phyloP scores from a whole-genome alignment of 192 early-diverging fungal species.

The Rhizophagus sp. region DNA sequence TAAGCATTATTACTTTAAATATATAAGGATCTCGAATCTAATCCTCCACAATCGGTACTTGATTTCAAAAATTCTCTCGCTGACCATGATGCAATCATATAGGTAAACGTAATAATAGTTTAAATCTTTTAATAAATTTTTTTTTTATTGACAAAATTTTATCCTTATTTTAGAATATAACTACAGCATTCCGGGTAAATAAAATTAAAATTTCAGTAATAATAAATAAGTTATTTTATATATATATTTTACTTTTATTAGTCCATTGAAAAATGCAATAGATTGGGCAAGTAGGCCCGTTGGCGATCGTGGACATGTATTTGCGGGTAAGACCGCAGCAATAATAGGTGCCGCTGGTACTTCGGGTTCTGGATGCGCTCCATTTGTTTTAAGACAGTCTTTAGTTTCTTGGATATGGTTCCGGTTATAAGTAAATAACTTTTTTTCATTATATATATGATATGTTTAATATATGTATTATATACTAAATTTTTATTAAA shows the following conservation, averaged over 20 bases:
- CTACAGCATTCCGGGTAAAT: slow-evolving; percentile 21
- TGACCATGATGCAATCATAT: slow-evolving; percentile 11
- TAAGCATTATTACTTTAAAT: background rate
- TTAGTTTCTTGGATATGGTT: background rate
- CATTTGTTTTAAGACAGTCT: background rate
- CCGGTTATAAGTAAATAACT: background rate
- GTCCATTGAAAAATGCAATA: slow-evolving; percentile 23
- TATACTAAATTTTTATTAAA: too few relatives aligned
- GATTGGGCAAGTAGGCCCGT: slow-evolving; percentile 16
- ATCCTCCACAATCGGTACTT: slow-evolving; percentile 16
- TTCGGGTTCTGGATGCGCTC: slow-evolving; percentile 11
- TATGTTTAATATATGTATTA: too few relatives aligned
- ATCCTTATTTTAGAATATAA: slow-evolving; percentile 2
- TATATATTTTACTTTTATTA: background rate
- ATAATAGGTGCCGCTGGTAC: background rate
- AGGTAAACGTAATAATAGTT: background rate
- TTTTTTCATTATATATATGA: too few relatives aligned
- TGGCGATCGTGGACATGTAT: background rate
- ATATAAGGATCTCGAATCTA: background rate
- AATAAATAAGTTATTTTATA: background rate
- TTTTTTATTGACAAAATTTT: background rate
- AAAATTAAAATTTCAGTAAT: background rate
- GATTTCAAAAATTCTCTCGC: slow-evolving; percentile 9
- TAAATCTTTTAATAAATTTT: background rate
- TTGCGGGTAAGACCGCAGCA: background rate